Base-by-base conservation (phyloP, 805 yeast species). In the Saccharomycopsis sp. region DNA sequence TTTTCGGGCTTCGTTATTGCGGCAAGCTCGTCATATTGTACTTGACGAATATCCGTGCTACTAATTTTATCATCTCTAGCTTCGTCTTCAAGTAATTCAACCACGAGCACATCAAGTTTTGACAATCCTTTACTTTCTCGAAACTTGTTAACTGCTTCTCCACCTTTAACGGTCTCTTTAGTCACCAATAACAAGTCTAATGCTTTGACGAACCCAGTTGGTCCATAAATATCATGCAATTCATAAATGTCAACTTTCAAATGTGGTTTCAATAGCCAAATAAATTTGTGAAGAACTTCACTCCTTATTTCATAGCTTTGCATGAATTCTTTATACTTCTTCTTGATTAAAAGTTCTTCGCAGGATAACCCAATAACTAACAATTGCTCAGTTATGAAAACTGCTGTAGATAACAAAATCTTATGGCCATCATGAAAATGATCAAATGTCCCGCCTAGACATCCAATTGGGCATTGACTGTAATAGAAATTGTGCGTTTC, bases 361-460 rank as follows among this genome's bases (percentile, higher is more conserved):
- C 88, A 95, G 0, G 97, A 87, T 2, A 93, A 67, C 0, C 98
- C 99, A 4, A 93, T 69, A 40, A 90, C 82, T 11, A 93, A 64
- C 19, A 61, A 64, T 2, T 60, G 53, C 2, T 62, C 55, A 0
- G 94, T 69, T 5, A 85, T 52, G 56, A 79, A 87, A 0, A 79
- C 76, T 0, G 95, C 71, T 48, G 85, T 68, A 0, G 93, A 79
- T 7, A 93, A 67, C 22, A 93, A 66, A 23, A 93, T 81, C 60
- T 85, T 86, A 63, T 93, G 99, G 0, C 97, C 99, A 57, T 84
- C 95, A 55, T 93, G 99, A 29, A 93, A 58, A 63, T 93, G 97
- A 58, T 93, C 99, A 65, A 93, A 93, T 0, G 98, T 93, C 0
- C 99, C 99, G 0, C 98, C 98, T 1, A 90, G 79, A 0, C 96